Evolutionary conservation across 257 asterid genomes (phyloP), one percentile per base, ranked within the genome.

Genomic region (Solanum corneliomulleri): DNA sequence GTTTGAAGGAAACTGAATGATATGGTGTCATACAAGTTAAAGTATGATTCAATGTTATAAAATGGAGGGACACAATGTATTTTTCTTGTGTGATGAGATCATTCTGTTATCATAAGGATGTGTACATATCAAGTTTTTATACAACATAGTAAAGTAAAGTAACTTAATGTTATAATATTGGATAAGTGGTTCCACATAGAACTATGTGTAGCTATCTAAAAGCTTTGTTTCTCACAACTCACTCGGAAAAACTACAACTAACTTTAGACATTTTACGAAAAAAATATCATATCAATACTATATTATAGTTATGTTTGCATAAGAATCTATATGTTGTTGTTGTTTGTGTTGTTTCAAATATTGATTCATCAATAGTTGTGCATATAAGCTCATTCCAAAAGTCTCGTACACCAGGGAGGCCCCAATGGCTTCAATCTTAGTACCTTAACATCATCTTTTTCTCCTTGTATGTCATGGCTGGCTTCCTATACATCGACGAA

Each of bases 351-450:
- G 58, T 76, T 42, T 76, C 23, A 41, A 12, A 76, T 76, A 7
- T 41, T 41, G 60, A 42, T 76, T 84, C 90, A 91, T 90, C 88
- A 96, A 88, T 13, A 96, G 92, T 11, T 95, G 91, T 23, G 87
- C 96, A 9, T 95, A 96, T 6, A 95, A 96, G 85, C 91, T 96
- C 94, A 27, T 96, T 96, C 99, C 98, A 95, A 12, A 95, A 12
- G 89, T 96, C 98, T 0, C 98, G 99, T 75, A 96, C 96, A 7
- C 98, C 99, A 0, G 98, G 98, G 89, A 96, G 88, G 90, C 99
- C 94, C 99, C 98, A 96, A 52, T 96, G 97, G 75, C 99, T 96
- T 89, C 98, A 96, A 88, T 96, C 99, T 88, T 95, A 97, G 2
- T 88, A 21, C 85, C 89, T 21, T 70, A 87, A 18, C 16, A 66